Conservation (phyloP, 345 rosid genomes). For the Hibiscus trionum region DNA sequence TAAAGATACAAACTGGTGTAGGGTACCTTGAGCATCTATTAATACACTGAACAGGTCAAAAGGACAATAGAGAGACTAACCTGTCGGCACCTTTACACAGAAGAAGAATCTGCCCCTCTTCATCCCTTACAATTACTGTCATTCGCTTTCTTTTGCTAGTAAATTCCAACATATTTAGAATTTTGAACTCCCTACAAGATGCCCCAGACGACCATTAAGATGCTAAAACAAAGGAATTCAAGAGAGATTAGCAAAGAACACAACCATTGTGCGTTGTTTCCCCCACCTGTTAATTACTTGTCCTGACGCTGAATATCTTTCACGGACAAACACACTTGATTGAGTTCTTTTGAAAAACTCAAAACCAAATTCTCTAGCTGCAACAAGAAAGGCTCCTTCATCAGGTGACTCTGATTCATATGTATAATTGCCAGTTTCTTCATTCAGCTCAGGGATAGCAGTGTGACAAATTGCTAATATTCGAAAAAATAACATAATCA, state of each 20-base stretch:
- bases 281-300: slow-evolving; percentile 67
- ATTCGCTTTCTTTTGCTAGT: slow-evolving; percentile 97
- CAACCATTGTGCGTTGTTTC: slow-evolving; percentile 3
- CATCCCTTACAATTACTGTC: slow-evolving; percentile 79
- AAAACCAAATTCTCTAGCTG: slow-evolving; percentile 95
- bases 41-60: not conserved
- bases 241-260: slow-evolving; percentile 7
- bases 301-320: slow-evolving; percentile 45
- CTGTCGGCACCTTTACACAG: slow-evolving; percentile 99
- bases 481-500: slow-evolving; percentile 56
- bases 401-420: slow-evolving; percentile 99
- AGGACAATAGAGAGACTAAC: slow-evolving; percentile 32
- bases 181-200: slow-evolving; percentile 76
- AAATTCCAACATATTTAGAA: slow-evolving; percentile 83
- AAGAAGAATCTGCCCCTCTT: slow-evolving; percentile 73
- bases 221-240: slow-evolving; percentile 11
- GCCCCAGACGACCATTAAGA: slow-evolving; percentile 12
- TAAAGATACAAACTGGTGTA: not conserved
- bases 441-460: slow-evolving; percentile 89
- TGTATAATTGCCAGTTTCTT: slow-evolving; percentile 54
- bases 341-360: slow-evolving; percentile 84
- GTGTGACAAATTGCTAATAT: slow-evolving; percentile 90
- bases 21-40: not conserved
- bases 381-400: slow-evolving; percentile 90
- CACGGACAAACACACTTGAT: slow-evolving; percentile 66